Percentiles rank a stretch among this genome's conserved stretches.
Evolutionary conservation across 2,329 filamentous ascomycete species (phyloP).

Genomic region (Sarocladiaceae sp.): DNA sequence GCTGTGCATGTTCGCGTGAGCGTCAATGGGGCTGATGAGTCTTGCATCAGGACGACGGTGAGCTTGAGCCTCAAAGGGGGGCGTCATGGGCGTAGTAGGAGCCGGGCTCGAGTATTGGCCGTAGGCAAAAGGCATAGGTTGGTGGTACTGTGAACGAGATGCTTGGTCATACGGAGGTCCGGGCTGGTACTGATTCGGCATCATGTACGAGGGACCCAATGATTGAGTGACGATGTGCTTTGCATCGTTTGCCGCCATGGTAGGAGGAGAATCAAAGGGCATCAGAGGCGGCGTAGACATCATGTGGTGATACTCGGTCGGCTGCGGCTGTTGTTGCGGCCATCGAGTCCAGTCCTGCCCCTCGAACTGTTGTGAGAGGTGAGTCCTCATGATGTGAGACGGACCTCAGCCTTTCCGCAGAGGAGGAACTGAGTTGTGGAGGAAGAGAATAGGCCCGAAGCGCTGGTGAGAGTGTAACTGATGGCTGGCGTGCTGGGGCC

Average conservation of each 20-base stretch:
- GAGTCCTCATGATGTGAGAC: slow-evolving; percentile 26
- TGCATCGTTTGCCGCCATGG: slow-evolving; percentile 19
- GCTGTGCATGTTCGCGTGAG: neutral
- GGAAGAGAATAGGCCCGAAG: neutral
- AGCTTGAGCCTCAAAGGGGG: slow-evolving; percentile 27
- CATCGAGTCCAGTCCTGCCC: slow-evolving; percentile 49
- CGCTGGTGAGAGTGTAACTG: neutral
- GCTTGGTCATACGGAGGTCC: slow-evolving; percentile 34
- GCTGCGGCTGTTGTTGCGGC: slow-evolving; percentile 42
- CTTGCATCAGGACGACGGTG: slow-evolving; percentile 22
- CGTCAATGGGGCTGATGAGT: slow-evolving; percentile 13
- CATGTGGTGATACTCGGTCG: slow-evolving; percentile 39
- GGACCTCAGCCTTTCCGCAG: slow-evolving; percentile 11
- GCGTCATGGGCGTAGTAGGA: slow-evolving; percentile 25
- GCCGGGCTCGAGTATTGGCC: slow-evolving; percentile 32
- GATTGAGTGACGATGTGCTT: slow-evolving; percentile 3
- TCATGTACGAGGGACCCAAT: slow-evolving; percentile 14
- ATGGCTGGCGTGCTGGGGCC: neutral
- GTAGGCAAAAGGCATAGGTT: slow-evolving; percentile 37
- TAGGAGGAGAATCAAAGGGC: slow-evolving; percentile 40
- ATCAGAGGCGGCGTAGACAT: slow-evolving; percentile 35
- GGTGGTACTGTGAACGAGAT: slow-evolving; percentile 35
- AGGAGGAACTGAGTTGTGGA: slow-evolving; percentile 5
- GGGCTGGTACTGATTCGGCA: slow-evolving; percentile 41
- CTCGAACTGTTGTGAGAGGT: slow-evolving; percentile 39